Evolutionary conservation across 2,329 filamentous ascomycete species (phyloP).

Genomic region (Elsinoe fawcettii): DNA sequence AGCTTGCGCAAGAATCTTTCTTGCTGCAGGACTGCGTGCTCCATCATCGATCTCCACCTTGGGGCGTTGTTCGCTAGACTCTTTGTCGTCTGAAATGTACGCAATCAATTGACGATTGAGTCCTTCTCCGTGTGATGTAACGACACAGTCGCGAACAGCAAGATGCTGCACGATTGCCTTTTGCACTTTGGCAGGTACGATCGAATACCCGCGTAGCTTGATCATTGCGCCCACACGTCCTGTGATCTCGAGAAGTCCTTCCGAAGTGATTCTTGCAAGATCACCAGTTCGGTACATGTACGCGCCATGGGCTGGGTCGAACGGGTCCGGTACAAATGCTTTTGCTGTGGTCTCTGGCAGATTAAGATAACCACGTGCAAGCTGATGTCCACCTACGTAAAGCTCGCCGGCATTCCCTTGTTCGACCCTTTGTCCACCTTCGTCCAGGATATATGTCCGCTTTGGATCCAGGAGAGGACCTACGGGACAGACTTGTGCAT

Average conservation of each 20-base stretch:
- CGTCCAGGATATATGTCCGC: constrained; percentile 65
- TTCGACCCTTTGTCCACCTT: constrained; percentile 57
- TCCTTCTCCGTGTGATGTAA: constrained; percentile 67
- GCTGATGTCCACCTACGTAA: constrained; percentile 63
- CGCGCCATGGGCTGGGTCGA: constrained; percentile 50
- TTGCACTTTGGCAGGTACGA: constrained; percentile 70
- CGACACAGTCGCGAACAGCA: constrained; percentile 63
- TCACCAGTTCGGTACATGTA: constrained; percentile 72
- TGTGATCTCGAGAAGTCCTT: constrained; percentile 65
- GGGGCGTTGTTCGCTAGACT: constrained; percentile 50
- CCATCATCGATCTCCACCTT: constrained; percentile 59
- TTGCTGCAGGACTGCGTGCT: constrained; percentile 62
- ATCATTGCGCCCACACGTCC: constrained; percentile 73
- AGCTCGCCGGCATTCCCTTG: constrained; percentile 61
- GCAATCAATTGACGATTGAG: constrained; percentile 68
- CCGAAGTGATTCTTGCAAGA: constrained; percentile 57
- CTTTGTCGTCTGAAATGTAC: constrained; percentile 63
- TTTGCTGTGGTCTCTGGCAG: constrained; percentile 69
- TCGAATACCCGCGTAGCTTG: constrained; percentile 70
- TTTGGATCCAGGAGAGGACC: constrained; percentile 61
- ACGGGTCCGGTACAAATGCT: constrained; percentile 61
- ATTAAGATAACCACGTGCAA: constrained; percentile 72
- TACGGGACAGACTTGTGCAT: constrained; percentile 63
- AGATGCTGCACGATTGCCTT: constrained; percentile 62
- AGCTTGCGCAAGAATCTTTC: constrained; percentile 56